A percentile compares a stretch with the other conserved stretches of the same genome.
These are phyloP conservation scores for Populus deltoides DNA, from an alignment of 345 rosid species.

Conservation along the genomic window DNA sequence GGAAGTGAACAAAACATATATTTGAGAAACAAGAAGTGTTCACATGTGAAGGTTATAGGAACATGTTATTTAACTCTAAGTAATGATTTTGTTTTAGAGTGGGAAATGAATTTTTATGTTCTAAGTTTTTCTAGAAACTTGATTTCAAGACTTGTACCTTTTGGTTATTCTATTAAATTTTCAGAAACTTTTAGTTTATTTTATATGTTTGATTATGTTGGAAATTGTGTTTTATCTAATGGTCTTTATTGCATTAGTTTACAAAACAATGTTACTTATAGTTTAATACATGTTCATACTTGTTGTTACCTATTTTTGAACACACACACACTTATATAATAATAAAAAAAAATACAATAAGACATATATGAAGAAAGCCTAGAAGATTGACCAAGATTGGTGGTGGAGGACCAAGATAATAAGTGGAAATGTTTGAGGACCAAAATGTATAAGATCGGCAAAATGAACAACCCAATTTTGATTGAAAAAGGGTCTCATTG, in stretches of 20 bases:
- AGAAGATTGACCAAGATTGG: too few species aligned
- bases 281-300: neutral
- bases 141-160: neutral
- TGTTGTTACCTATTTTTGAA: neutral
- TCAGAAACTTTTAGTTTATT: neutral
- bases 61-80: neutral
- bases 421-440: too few species aligned
- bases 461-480: too few species aligned
- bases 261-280: neutral
- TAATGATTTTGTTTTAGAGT: neutral
- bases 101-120: conserved; percentile 1
- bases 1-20: neutral
- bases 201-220: neutral
- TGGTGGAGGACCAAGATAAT: too few species aligned
- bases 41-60: neutral
- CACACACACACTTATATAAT: too few species aligned
- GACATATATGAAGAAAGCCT: too few species aligned
- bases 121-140: neutral
- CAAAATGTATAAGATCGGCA: too few species aligned
- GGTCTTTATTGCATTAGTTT: neutral
- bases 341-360: too few species aligned
- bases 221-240: neutral
- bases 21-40: neutral
- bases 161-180: neutral
- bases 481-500: too few species aligned